A percentile compares a stretch with the other conserved stretches of the same genome.
phyloP scores from a whole-genome alignment of 305 asterid species.

The Caryopteris hybrid region DNA sequence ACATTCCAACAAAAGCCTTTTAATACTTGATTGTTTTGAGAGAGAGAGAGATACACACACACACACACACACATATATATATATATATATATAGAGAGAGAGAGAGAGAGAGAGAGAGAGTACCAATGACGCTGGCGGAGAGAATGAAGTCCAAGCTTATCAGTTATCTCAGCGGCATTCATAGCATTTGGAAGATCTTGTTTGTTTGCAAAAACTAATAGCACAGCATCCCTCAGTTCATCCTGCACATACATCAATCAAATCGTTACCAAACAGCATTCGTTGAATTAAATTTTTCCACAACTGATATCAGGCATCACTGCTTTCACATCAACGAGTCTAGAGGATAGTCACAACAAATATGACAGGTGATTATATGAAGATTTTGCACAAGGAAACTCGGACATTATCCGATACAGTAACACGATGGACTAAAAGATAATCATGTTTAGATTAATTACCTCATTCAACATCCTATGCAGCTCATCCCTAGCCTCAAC shows the following conservation, averaged over 20 bases:
- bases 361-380: no score
- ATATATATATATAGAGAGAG: no score
- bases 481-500: slow-evolving; percentile 95
- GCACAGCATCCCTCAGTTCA: slow-evolving; percentile 87
- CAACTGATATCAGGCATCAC: no score
- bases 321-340: no score
- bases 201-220: slow-evolving; percentile 85
- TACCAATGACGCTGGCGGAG: slow-evolving; percentile 93
- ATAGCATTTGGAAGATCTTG: slow-evolving; percentile 97
- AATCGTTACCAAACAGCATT: no score
- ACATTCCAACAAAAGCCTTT: background rate
- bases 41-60: background rate
- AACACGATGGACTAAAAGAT: background rate
- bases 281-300: no score
- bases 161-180: slow-evolving; percentile 96
- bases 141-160: slow-evolving; percentile 88
- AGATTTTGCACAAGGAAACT: background rate
- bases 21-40: background rate
- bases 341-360: no score
- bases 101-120: background rate
- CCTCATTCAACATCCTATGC: slow-evolving; percentile 93
- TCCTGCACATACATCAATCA: slow-evolving; percentile 31
- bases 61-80: background rate
- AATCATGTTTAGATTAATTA: background rate
- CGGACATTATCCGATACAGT: no score